Evolutionary conservation across 805 yeast species (phyloP).

Genomic region (Ascoidea tarda): DNA sequence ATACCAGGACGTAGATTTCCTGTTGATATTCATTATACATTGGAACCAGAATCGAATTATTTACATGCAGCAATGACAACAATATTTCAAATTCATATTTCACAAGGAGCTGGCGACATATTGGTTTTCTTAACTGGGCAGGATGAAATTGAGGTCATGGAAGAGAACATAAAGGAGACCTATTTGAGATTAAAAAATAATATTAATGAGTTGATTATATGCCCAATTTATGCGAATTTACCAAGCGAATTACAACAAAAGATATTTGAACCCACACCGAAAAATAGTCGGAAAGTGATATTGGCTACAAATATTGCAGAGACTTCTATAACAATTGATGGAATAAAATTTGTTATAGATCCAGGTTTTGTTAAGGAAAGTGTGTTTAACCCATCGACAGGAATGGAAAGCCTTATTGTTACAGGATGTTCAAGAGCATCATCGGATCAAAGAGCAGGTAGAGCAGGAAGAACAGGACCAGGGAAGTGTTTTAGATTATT

Average conservation of each 20-base stretch:
- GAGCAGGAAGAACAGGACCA: conserved; percentile 97
- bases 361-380: conserved; percentile 93
- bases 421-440: conserved; percentile 89
- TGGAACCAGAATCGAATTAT: conserved; percentile 83
- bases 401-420: conserved; percentile 79
- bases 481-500: conserved; percentile 87
- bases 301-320: conserved; percentile 96
- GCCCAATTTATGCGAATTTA: conserved; percentile 85
- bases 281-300: conserved; percentile 68
- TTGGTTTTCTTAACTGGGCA: conserved; percentile 90
- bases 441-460: conserved; percentile 92
- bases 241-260: conserved; percentile 72
- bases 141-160: conserved; percentile 83
- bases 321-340: conserved; percentile 91
- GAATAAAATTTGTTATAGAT: conserved; percentile 88
- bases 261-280: conserved; percentile 83
- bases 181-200: conserved; percentile 43
- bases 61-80: conserved; percentile 82
- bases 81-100: conserved; percentile 72
- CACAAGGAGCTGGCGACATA: conserved; percentile 68
- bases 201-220: conserved; percentile 48
- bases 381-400: conserved; percentile 72
- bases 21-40: conserved; percentile 72
- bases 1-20: conserved; percentile 94
- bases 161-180: conserved; percentile 57